Evolutionary conservation across 352 stramenopile species (phyloP).

Genomic region (Pythium volutum): DNA sequence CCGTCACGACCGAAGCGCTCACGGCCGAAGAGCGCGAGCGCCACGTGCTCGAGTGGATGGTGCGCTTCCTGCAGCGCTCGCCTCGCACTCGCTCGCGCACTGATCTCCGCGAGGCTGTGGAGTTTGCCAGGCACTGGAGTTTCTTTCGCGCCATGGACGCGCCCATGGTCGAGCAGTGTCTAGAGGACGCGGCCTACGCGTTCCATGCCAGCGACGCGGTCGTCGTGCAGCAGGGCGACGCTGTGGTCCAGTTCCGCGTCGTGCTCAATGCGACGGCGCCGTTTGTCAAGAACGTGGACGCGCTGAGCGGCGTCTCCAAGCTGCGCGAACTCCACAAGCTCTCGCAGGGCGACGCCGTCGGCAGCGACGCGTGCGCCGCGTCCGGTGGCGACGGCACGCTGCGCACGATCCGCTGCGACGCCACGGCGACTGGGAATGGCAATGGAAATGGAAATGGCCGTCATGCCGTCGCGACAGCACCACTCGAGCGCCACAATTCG

Average conservation of each 20-base stretch:
- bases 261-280: slow-evolving; percentile 41
- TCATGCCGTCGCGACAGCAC: not conserved
- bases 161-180: slow-evolving; percentile 47
- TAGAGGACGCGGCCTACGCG: slow-evolving; percentile 37
- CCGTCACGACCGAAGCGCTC: not conserved
- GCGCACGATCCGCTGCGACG: slow-evolving; percentile 14
- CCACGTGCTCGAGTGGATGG: slow-evolving; percentile 37
- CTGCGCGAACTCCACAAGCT: slow-evolving; percentile 52
- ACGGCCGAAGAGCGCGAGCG: slow-evolving; percentile 35
- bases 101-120: slow-evolving; percentile 31
- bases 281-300: slow-evolving; percentile 45
- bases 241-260: slow-evolving; percentile 39
- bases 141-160: slow-evolving; percentile 55
- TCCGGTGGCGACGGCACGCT: slow-evolving; percentile 39
- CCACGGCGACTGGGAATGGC: too few relatives aligned
- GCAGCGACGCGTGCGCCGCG: slow-evolving; percentile 39
- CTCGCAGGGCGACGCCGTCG: slow-evolving; percentile 54
- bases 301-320: slow-evolving; percentile 36
- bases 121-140: slow-evolving; percentile 35
- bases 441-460: not conserved
- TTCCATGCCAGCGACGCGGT: slow-evolving; percentile 35
- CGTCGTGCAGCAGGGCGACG: slow-evolving; percentile 40
- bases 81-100: slow-evolving; percentile 23
- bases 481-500: slow-evolving; percentile 3
- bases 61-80: slow-evolving; percentile 37